Base-by-base conservation (phyloP, 2,329 filamentous ascomycete species). In the Sphaerulina musiva region DNA sequence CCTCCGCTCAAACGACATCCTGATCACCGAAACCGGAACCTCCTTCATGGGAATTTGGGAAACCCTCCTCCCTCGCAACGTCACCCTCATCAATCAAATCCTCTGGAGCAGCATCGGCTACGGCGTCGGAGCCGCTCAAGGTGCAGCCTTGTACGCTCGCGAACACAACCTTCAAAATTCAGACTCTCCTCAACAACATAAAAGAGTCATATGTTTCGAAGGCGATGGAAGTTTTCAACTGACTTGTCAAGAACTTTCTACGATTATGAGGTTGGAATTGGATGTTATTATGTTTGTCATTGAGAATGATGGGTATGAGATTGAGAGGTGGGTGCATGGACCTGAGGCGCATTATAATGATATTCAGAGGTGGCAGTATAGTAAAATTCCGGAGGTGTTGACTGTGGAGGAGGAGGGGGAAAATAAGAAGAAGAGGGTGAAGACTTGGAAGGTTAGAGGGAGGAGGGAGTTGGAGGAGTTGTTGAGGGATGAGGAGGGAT, bases 21-120 rank as follows among this genome's bases (percentile, higher is more conserved):
- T 95, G 51, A 80, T 95, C 48, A 92, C 89, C 0, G 90, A 95
- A 70, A 95, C 89, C 2, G 90, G 89, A 39, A 95, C 90, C 0
- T 78, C 89, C 54, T 92, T 90, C 73, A 92, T 95, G 69, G 90
- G 90, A 53, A 87, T 93, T 64, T 89, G 87, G 82, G 87, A 91
- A 54, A 91, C 89, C 4, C 80, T 81, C 41, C 93, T 95, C 73
- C 89, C 89, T 0, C 69, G 76, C 2, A 78, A 80, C n/a, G 86
- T 91, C n/a, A 88, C 81, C 6, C 87, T 86, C 14, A 81, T 95
- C 64, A 89, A 82, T 49, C 89, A 93, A 67, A 85, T 88, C 2
- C 80, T 93, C 10, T 86, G 82, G 82, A 80, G 81, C 43, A 81
- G 77, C 43, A 86, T 86, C 60, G 83, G 83, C 0, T 85, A 84